Percentiles rank a stretch among this genome's conserved stretches.
phyloP scores from a whole-genome alignment of 495 filamentous ascomycete species.

The Xylaria scruposa region DNA sequence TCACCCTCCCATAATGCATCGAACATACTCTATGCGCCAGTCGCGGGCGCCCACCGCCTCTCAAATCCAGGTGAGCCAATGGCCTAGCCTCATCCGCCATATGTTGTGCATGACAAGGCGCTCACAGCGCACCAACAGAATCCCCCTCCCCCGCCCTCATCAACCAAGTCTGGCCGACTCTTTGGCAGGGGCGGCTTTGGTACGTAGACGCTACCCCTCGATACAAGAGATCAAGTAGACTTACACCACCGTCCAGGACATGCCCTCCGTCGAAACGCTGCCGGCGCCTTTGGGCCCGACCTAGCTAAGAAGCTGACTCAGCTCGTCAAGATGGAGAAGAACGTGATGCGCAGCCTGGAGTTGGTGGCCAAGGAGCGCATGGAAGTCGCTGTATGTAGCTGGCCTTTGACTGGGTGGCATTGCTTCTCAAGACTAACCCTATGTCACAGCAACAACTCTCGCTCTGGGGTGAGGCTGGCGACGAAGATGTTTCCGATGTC shows the following conservation, averaged over 20 bases:
- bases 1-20: conserved; percentile 73
- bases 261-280: conserved; percentile 88
- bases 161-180: conserved; percentile 86
- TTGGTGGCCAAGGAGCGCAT: conserved; percentile 93
- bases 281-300: conserved; percentile 94
- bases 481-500: conserved; percentile 98
- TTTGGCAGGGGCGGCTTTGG: conserved; percentile 87
- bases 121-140: conserved; percentile 64
- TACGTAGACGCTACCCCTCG: conserved; percentile 45
- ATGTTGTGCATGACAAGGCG: conserved; percentile 2
- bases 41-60: conserved; percentile 84
- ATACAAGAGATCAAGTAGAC: conserved; percentile 8
- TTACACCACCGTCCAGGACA: conserved; percentile 68
- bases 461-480: conserved; percentile 94
- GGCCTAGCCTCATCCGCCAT: neutral
- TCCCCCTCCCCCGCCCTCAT: conserved; percentile 88
- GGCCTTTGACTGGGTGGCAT: neutral
- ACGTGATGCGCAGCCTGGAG: conserved; percentile 98
- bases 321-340: conserved; percentile 99
- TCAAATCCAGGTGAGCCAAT: conserved; percentile 52
- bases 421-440: neutral
- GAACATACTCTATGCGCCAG: conserved; percentile 98
- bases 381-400: conserved; percentile 87
- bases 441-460: conserved; percentile 90
- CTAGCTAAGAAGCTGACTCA: conserved; percentile 96